Conservation (phyloP, 257 asterid genomes). For the Solanum peruvianum region DNA sequence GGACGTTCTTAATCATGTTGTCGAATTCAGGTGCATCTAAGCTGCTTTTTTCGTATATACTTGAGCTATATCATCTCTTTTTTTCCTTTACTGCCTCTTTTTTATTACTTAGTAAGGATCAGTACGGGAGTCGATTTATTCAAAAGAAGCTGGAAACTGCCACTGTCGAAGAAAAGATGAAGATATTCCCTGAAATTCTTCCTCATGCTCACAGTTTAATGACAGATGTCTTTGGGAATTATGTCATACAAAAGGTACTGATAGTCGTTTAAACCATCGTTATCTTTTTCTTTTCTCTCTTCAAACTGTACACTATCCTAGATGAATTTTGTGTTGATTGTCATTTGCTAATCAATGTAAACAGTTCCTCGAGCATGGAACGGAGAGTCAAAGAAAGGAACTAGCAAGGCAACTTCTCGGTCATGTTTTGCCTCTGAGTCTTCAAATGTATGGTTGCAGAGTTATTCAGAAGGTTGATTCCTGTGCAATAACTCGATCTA, state of each 20-base stretch:
- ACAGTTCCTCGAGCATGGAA: conserved; percentile 92
- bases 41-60: background rate
- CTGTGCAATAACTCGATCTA: background rate
- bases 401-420: conserved; percentile 62
- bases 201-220: conserved; percentile 66
- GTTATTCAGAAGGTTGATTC: conserved; percentile 76
- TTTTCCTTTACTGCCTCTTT: background rate
- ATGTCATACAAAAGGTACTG: conserved; percentile 81
- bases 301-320: background rate
- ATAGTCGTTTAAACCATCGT: background rate
- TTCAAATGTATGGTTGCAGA: conserved; percentile 97
- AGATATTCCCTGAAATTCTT: conserved; percentile 50
- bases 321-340: background rate
- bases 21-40: conserved; percentile 61
- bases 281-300: background rate
- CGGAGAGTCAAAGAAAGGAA: conserved; percentile 64
- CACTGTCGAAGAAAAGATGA: conserved; percentile 50
- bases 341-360: background rate
- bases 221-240: conserved; percentile 87
- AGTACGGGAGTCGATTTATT: conserved; percentile 82
- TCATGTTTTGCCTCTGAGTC: conserved; percentile 75
- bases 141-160: conserved; percentile 92
- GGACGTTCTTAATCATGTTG: conserved; percentile 50
- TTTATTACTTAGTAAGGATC: conserved; percentile 58
- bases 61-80: background rate